Evolutionary conservation across 352 stramenopile genomes (phyloP).

Genomic region (Phytophthora agathidicida): DNA sequence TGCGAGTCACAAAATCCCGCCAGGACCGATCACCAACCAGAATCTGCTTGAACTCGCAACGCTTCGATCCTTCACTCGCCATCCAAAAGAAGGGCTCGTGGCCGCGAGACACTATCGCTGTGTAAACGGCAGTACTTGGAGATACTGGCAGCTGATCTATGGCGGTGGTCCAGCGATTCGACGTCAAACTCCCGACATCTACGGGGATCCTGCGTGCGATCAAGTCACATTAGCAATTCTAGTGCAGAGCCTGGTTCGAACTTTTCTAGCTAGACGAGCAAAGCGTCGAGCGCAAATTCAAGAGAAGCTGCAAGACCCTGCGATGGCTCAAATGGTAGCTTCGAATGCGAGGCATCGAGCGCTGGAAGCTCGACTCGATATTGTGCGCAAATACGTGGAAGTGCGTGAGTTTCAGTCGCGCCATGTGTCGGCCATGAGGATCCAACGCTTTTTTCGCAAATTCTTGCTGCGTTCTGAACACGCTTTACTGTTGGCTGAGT

Average conservation of each 20-base stretch:
- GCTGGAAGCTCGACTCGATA: conserved; percentile 44
- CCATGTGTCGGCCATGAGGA: conserved; percentile 53
- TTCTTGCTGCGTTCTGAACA: conserved; percentile 55
- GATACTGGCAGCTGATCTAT: conserved; percentile 56
- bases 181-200: conserved; percentile 53
- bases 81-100: conserved; percentile 45
- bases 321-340: conserved; percentile 24
- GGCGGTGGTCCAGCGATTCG: conserved; percentile 52
- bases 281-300: conserved; percentile 20
- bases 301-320: conserved; percentile 33
- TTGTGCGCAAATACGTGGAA: conserved; percentile 60
- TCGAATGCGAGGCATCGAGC: conserved; percentile 20
- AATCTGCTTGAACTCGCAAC: conserved; percentile 21
- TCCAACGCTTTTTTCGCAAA: conserved; percentile 61
- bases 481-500: conserved; percentile 59
- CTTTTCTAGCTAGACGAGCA: conserved; percentile 47
- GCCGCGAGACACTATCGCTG: conserved; percentile 56
- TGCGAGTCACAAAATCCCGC: conserved; percentile 12
- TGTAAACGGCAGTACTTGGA: conserved; percentile 60
- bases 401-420: conserved; percentile 64
- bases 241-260: conserved; percentile 56
- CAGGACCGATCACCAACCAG: conserved; percentile 28
- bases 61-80: conserved; percentile 1
- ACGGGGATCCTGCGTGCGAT: conserved; percentile 43
- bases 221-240: conserved; percentile 37